A percentile compares a stretch with the other conserved stretches of the same genome.
Evolutionary conservation across 345 rosid species (phyloP).

Genomic region (Iberis pinnata): DNA sequence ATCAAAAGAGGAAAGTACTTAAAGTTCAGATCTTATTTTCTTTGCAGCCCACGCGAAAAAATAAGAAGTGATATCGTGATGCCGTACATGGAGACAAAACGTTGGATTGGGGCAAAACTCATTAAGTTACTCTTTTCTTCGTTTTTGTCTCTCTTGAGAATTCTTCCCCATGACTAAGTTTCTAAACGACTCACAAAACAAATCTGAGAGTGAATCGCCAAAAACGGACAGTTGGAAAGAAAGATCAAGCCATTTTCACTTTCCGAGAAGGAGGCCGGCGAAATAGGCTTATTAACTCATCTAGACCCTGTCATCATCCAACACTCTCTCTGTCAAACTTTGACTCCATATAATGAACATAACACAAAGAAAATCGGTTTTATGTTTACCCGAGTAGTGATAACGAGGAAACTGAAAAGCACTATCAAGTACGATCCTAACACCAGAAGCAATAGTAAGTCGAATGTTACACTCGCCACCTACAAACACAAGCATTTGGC

Average conservation of each 20-base stretch:
- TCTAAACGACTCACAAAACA: slow-evolving; percentile 14
- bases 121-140: slow-evolving; percentile 2
- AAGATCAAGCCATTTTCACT: slow-evolving; percentile 52
- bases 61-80: too few relatives aligned
- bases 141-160: slow-evolving; percentile 9
- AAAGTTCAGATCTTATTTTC: slow-evolving; percentile 14
- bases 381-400: slow-evolving; percentile 79
- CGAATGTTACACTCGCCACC: slow-evolving; percentile 99
- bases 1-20: slow-evolving; percentile 1
- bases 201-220: slow-evolving; percentile 4
- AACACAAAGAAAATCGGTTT: neutral
- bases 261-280: slow-evolving; percentile 88
- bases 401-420: slow-evolving; percentile 87
- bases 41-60: slow-evolving; percentile 11
- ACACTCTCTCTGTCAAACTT: neutral
- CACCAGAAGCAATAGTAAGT: slow-evolving; percentile 83
- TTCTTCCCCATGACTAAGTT: slow-evolving; percentile 7
- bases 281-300: slow-evolving; percentile 87
- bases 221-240: too few relatives aligned
- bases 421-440: slow-evolving; percentile 85
- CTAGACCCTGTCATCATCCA: slow-evolving; percentile 64
- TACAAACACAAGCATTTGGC: slow-evolving; percentile 29
- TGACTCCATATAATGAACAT: neutral
- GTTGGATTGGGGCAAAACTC: slow-evolving; percentile 5
- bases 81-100: neutral